Conservation (phyloP, 1,139 yeast species). For the Candida sp. region DNA sequence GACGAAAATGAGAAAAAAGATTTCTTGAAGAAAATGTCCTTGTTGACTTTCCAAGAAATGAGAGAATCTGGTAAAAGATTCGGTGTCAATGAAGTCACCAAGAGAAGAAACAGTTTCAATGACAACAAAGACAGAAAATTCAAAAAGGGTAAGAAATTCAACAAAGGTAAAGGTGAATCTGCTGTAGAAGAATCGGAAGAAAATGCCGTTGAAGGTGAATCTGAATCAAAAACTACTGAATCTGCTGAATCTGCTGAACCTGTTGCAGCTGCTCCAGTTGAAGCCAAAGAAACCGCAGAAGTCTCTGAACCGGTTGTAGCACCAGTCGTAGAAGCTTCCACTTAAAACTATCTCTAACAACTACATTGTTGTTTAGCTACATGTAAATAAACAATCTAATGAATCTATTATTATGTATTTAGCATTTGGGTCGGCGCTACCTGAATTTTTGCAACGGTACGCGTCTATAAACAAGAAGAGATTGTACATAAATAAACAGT, state of each 20-base stretch:
- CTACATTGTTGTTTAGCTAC: constrained; percentile 10
- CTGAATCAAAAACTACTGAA: constrained; percentile 7
- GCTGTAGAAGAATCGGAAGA: constrained; percentile 11
- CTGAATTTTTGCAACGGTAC: neutral
- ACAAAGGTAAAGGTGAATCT: constrained; percentile 8
- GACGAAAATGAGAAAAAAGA: constrained; percentile 45
- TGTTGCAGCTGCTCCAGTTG: neutral
- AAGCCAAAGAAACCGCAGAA: constrained; percentile 14
- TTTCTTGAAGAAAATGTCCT: constrained; percentile 45
- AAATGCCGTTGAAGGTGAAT: constrained; percentile 4
- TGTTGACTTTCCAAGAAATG: constrained; percentile 49
- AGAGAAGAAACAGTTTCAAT: constrained; percentile 47
- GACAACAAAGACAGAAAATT: constrained; percentile 32
- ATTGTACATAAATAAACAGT: no score
- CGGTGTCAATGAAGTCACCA: constrained; percentile 48
- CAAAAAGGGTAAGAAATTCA: constrained; percentile 15
- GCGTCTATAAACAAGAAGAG: neutral
- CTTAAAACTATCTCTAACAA: neutral
- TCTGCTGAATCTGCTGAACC: constrained; percentile 6
- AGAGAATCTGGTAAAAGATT: constrained; percentile 47
- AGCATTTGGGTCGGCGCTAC: neutral
- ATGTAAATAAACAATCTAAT: neutral
- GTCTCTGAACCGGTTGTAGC: constrained; percentile 43
- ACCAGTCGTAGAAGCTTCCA: constrained; percentile 15
- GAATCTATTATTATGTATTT: neutral